Evolutionary conservation across 805 yeast genomes (phyloP).

Genomic region (Starmerella roubikii): DNA sequence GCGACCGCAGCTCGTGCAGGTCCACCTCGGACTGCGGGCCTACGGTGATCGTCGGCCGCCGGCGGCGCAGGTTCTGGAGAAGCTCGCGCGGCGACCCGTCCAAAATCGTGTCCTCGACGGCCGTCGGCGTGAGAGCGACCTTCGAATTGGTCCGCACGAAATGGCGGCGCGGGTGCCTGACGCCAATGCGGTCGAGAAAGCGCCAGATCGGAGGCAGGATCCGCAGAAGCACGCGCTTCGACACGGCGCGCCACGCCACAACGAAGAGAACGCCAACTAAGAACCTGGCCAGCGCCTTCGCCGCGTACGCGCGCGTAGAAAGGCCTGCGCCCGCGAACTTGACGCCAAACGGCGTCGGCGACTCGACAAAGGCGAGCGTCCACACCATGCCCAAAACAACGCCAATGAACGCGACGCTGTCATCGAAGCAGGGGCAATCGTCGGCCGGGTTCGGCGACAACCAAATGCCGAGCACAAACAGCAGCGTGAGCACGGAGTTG

Average conservation of each 20-base stretch:
- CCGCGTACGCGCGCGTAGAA: conserved; percentile 11
- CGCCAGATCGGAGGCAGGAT: conserved; percentile 49
- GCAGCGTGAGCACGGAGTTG: conserved; percentile 5
- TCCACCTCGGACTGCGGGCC: conserved; percentile 34
- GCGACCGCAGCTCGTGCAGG: conserved; percentile 26
- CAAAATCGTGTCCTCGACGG: conserved; percentile 22
- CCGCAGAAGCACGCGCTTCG: conserved; percentile 52
- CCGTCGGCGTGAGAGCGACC: conserved; percentile 22
- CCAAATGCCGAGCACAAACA: conserved; percentile 4
- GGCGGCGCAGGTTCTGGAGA: conserved; percentile 20
- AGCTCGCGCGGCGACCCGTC: conserved; percentile 22
- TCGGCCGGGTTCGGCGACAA: conserved; percentile 62
- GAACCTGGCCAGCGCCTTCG: conserved; percentile 30
- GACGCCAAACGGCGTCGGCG: background rate
- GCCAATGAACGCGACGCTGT: conserved; percentile 83
- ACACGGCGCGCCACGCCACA: conserved; percentile 55
- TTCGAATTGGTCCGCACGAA: conserved; percentile 29
- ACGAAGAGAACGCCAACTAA: conserved; percentile 49
- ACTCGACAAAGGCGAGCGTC: conserved; percentile 3
- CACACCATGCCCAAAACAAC: conserved; percentile 49
- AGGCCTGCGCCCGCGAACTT: background rate
- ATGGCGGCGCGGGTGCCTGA: conserved; percentile 30
- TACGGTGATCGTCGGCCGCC: conserved; percentile 25
- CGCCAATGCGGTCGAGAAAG: conserved; percentile 25
- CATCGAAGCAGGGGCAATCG: conserved; percentile 93